Evolutionary conservation across 1,284 basidiomycete species (phyloP), one percentile per base, ranked within the genome.

Genomic region (Heliocybe sulcata): DNA sequence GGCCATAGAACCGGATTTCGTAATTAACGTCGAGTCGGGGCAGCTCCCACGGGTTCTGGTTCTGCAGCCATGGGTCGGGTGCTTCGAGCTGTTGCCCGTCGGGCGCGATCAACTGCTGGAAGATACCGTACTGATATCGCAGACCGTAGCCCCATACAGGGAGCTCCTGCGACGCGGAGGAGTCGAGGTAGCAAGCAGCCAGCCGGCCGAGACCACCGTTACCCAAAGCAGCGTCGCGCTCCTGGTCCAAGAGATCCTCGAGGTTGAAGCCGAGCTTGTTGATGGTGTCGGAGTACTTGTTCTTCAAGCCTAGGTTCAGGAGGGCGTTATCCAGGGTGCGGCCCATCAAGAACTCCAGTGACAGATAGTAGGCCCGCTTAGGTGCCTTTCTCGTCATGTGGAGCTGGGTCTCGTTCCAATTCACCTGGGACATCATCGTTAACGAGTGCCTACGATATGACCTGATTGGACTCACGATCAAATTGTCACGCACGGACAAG

Each of bases 121-220:
- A 97, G 71, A 97, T 94, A 63, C 92, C 92, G 62, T 94, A 94
- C 66, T 90, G 86, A 78, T 94, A 92, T 54, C 91, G 76, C 55
- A 94, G 72, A 54, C 92, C 92, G 63, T 94, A 95, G 45, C 92
- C 93, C 91, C 92, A 95, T 33, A 93, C 81, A 1, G 87, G 86
- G 2, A 89, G 74, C 63, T 90, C 88, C 65, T 92, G 85, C 11
- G 87, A 90, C 1, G 93, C 87, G 52, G 80, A 82, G 3, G 89
- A 91, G 65, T 92, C 90, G 58, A 94, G 82, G 70, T 96, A 97
- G 73, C 94, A 97, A 1, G 94, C 94, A 1, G 94, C 94, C 42
- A 97, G 81, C 54, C 94, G 90, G 1, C 94, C 94, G 12, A 97
- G 80, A 61, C 94, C 90, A 58, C 87, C 89, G 65, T 96, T 95